phyloP scores from a whole-genome alignment of 2,329 filamentous ascomycete genomes.

The Diaporthe velutina region DNA sequence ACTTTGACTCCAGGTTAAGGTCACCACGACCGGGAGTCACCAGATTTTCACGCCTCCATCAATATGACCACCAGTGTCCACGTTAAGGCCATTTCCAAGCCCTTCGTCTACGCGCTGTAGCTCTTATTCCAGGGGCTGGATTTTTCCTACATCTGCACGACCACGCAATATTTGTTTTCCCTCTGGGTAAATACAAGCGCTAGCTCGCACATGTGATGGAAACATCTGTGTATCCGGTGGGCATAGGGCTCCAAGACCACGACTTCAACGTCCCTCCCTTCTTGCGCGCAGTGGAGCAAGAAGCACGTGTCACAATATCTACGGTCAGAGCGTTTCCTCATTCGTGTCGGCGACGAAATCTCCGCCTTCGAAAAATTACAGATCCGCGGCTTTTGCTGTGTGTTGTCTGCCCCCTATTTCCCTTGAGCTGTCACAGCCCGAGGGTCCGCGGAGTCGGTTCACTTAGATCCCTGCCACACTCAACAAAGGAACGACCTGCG shows the following conservation, averaged over 20 bases:
- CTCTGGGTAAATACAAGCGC: too few relatives aligned
- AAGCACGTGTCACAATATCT: neutral
- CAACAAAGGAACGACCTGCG: neutral
- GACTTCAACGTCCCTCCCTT: too few relatives aligned
- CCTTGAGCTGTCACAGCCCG: neutral
- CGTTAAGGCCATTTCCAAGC: neutral
- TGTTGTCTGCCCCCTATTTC: neutral
- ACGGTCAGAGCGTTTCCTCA: neutral
- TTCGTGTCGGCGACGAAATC: too few relatives aligned
- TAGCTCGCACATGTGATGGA: too few relatives aligned
- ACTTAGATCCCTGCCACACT: neutral
- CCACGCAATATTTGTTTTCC: too few relatives aligned
- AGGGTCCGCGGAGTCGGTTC: too few relatives aligned
- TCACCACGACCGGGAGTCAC: neutral
- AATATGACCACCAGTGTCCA: neutral
- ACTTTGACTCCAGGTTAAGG: neutral
- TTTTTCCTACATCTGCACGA: too few relatives aligned
- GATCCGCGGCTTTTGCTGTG: neutral
- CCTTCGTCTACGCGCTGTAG: neutral
- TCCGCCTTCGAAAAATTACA: neutral
- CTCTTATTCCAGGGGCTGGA: too few relatives aligned
- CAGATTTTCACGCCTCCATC: neutral
- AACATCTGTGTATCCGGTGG: neutral
- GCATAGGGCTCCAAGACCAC: too few relatives aligned
- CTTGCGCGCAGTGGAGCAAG: too few relatives aligned